phyloP scores from a whole-genome alignment of 2,329 filamentous ascomycete species.

The Curvularia sp. region DNA sequence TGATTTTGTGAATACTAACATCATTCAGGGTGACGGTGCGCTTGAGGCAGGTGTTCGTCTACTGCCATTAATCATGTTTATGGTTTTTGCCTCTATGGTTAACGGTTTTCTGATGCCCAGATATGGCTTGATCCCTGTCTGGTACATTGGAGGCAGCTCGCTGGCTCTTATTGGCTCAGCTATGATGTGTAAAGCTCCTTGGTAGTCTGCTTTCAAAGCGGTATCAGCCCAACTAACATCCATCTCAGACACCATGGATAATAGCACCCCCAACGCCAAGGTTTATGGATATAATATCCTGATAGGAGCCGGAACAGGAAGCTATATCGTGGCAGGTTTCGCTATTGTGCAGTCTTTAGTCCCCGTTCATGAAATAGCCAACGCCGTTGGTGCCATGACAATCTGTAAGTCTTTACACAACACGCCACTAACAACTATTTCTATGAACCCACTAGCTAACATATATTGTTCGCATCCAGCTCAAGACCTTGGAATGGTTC shows the following conservation, averaged over 20 bases:
- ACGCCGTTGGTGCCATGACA: constrained; percentile 24
- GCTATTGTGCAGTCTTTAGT: constrained; percentile 22
- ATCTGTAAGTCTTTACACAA: neutral
- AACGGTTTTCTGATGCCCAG: constrained; percentile 31
- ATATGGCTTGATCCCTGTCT: constrained; percentile 23
- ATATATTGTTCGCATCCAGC: neutral
- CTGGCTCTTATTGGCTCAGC: constrained; percentile 28
- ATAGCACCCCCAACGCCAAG: constrained; percentile 8
- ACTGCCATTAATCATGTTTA: constrained; percentile 35
- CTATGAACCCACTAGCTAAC: neutral
- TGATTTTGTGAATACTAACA: neutral
- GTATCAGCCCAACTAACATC: neutral
- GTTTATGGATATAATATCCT: constrained; percentile 36
- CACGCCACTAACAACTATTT: neutral
- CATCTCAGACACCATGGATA: constrained; percentile 23
- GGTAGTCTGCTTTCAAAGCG: constrained; percentile 1
- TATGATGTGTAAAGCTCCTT: constrained; percentile 46
- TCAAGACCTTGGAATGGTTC: constrained; percentile 9
- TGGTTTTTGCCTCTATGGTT: constrained; percentile 23
- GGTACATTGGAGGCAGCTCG: constrained; percentile 40
- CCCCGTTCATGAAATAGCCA: constrained; percentile 16
- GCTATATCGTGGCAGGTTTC: constrained; percentile 23
- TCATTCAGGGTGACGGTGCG: constrained; percentile 17
- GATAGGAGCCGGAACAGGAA: constrained; percentile 28
- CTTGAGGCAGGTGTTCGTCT: constrained; percentile 34